Evolutionary conservation across 192 early-diverging fungal species (phyloP), one percentile per base, ranked within the genome.

Genomic region (Spizellomyces punctatus): DNA sequence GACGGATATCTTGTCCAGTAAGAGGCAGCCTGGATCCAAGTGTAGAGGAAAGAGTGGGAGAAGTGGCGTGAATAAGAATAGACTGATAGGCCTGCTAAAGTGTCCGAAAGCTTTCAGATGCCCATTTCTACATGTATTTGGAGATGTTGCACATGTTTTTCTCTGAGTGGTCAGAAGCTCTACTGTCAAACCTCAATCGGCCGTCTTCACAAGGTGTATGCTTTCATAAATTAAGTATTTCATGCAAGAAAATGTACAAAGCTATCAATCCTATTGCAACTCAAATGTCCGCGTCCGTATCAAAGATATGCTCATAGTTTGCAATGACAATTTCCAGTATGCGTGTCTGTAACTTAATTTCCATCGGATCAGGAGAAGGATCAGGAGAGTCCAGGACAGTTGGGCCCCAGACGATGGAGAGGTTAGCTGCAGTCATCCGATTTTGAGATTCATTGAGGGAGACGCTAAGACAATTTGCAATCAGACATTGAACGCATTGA

Each of bases 341-440:
- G 69, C 76, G 71, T 44, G 83, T 86, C 64, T 91, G 89, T 49
- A 82, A 76, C 42, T 86, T 84, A 65, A 91, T 84, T 41, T 91
- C 89, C 16, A 68, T 79, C 6, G 79, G 75, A 49, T 83, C 80
- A n/a, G 75, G 67, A n/a, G 61, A 66, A 19, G 54, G 46, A 7
- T 66, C 61, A 5, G 83, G 83, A 9, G 72, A 27, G 59, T 85
- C 89, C 66, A 98, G 75, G 59, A 98, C 77, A 14, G 94, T 97
- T 10, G 95, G 93, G 8, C 94, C 95, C 90, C 96, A 97, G 8
- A 98, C 91, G 55, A 97, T 94, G 36, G 91, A 82, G 57, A 98
- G 80, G 72, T 98, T 98, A 45, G 87, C 79, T 10, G 86, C 81
- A 42, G 85, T 89, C 96, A 98, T 98, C 82, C 91, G 93, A 68